Evolutionary conservation across 768 basidiomycete genomes (phyloP).

Genomic region (Rhizopogon vesiculosus): DNA sequence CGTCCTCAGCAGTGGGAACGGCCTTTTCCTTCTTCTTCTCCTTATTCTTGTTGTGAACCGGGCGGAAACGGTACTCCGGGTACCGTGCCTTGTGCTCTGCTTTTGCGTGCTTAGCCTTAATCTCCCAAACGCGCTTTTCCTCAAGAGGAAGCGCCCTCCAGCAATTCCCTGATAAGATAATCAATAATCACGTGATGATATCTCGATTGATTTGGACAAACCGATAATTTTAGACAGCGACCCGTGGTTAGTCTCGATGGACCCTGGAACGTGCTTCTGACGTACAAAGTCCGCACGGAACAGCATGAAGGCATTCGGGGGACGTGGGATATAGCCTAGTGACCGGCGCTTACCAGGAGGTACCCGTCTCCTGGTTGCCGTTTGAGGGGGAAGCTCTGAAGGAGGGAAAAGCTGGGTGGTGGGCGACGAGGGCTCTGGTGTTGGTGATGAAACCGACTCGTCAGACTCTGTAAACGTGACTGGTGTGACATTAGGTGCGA

Average conservation of each 20-base stretch:
- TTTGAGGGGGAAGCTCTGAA: conserved; percentile 34
- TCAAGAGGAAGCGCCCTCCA: conserved; percentile 69
- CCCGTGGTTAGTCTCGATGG: conserved; percentile 46
- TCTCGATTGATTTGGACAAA: background rate
- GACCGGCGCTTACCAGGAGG: conserved; percentile 62
- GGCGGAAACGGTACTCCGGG: conserved; percentile 55
- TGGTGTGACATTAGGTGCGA: conserved; percentile 60
- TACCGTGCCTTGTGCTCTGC: conserved; percentile 65
- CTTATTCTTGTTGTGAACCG: conserved; percentile 43
- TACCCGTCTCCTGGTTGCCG: conserved; percentile 39
- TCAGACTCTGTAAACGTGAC: conserved; percentile 40
- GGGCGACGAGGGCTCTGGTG: conserved; percentile 28
- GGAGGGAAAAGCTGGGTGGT: conserved; percentile 51
- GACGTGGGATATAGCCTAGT: conserved; percentile 35
- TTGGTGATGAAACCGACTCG: conserved; percentile 13
- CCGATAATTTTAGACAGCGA: conserved; percentile 47
- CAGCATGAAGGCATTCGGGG: conserved; percentile 31
- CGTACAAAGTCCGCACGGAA: conserved; percentile 32
- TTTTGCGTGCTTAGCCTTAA: conserved; percentile 67
- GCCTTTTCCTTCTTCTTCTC: conserved; percentile 33
- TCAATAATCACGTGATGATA: background rate
- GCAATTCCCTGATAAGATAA: conserved; percentile 31
- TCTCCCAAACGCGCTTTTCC: conserved; percentile 71
- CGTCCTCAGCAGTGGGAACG: conserved; percentile 16
- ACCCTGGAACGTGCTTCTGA: conserved; percentile 46